Evolutionary conservation across 352 stramenopile species (phyloP).

Genomic region (Paralagenidium karlingii): DNA sequence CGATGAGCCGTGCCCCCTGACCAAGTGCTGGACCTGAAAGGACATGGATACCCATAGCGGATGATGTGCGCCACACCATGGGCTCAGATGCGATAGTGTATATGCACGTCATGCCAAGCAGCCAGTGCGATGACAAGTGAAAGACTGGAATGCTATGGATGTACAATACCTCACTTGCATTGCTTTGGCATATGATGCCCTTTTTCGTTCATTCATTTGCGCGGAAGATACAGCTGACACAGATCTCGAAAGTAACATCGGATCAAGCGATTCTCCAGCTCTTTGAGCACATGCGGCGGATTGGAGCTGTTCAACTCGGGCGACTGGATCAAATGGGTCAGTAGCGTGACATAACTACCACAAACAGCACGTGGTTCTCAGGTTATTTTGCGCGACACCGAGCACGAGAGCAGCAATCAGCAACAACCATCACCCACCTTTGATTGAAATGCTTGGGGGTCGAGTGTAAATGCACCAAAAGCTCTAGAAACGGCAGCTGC

Average conservation of each 20-base stretch:
- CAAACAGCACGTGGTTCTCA: background rate
- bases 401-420: background rate
- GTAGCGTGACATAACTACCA: slow-evolving; percentile 47
- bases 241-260: slow-evolving; percentile 74
- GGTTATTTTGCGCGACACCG: slow-evolving; percentile 1
- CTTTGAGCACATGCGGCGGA: slow-evolving; percentile 38
- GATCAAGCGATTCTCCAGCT: slow-evolving; percentile 64
- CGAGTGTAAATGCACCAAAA: slow-evolving; percentile 66
- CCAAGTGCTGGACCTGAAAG: too few relatives aligned
- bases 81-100: too few relatives aligned
- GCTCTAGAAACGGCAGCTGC: slow-evolving; percentile 65
- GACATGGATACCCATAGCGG: too few relatives aligned
- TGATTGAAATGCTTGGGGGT: slow-evolving; percentile 55
- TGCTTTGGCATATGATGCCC: too few relatives aligned
- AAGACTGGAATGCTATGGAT: too few relatives aligned
- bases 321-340: slow-evolving; percentile 73
- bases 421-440: slow-evolving; percentile 18
- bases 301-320: slow-evolving; percentile 75
- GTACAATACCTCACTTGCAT: too few relatives aligned
- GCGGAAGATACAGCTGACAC: slow-evolving; percentile 38
- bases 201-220: background rate
- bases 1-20: too few relatives aligned
- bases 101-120: too few relatives aligned
- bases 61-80: too few relatives aligned
- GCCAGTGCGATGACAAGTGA: too few relatives aligned